phyloP scores from a whole-genome alignment of 1,139 yeast species.

The Saccharomyces hybrid region DNA sequence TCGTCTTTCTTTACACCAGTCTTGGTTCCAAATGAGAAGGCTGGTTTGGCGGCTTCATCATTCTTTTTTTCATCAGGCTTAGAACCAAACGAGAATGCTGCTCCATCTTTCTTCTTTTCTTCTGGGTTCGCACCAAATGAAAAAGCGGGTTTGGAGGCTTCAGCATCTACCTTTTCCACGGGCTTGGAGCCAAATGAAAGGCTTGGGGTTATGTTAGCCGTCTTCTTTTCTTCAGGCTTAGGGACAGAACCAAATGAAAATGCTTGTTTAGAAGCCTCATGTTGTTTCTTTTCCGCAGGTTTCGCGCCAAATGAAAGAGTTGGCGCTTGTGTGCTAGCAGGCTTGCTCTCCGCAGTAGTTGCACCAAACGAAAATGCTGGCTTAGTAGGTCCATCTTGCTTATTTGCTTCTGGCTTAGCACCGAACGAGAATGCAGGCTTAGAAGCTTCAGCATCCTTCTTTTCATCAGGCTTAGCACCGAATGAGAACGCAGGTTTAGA shows the following conservation, averaged over 20 bases:
- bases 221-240: conserved; percentile 17
- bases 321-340: conserved; percentile 24
- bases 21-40: conserved; percentile 28
- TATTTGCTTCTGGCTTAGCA: conserved; percentile 19
- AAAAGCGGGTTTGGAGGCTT: conserved; percentile 18
- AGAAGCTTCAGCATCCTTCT: conserved; percentile 1
- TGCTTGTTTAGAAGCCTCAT: conserved; percentile 18
- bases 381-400: conserved; percentile 9
- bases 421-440: conserved; percentile 17
- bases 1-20: conserved; percentile 13
- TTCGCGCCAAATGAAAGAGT: conserved; percentile 25
- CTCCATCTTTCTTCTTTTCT: conserved; percentile 17
- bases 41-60: conserved; percentile 23
- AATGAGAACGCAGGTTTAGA: conserved; percentile 16
- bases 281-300: conserved; percentile 24
- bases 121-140: conserved; percentile 16
- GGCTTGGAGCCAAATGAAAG: conserved; percentile 26
- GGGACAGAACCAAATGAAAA: conserved; percentile 29
- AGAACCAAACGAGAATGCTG: conserved; percentile 23
- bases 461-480: conserved; percentile 8
- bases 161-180: conserved; percentile 20
- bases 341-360: conserved; percentile 9
- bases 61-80: conserved; percentile 19
- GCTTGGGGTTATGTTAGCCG: conserved; percentile 22
- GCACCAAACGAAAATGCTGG: conserved; percentile 32